Conservation (phyloP, 2,329 filamentous ascomycete species). For the Scedosporium minutisporum region DNA sequence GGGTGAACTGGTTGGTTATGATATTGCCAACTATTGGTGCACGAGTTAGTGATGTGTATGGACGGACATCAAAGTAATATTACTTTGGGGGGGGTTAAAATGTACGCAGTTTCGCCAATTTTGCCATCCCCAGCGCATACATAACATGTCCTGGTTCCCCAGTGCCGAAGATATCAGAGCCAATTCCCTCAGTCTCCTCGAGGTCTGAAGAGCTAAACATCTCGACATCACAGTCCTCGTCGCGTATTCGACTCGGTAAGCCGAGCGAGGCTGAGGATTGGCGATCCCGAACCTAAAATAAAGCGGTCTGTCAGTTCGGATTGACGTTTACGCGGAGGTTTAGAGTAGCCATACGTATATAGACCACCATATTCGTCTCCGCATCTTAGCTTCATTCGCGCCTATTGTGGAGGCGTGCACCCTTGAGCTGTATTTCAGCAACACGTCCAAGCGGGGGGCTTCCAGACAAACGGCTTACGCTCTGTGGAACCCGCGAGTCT, state of each 20-base stretch:
- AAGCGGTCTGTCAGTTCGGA: slow-evolving; percentile 14
- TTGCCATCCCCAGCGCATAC: slow-evolving; percentile 19
- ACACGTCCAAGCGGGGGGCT: too few relatives aligned
- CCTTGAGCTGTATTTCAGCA: neutral
- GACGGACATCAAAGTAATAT: neutral
- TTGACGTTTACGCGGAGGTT: neutral
- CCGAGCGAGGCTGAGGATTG: slow-evolving; percentile 35
- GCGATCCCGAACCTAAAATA: slow-evolving; percentile 34
- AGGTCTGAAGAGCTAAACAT: slow-evolving; percentile 13
- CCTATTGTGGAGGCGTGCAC: slow-evolving; percentile 1
- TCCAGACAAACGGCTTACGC: slow-evolving; percentile 12
- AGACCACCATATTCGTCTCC: slow-evolving; percentile 44
- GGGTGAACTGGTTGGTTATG: slow-evolving; percentile 12
- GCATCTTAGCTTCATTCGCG: slow-evolving; percentile 21
- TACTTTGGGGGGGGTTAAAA: neutral
- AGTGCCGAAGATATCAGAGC: slow-evolving; percentile 13
- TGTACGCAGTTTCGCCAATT: slow-evolving; percentile 12
- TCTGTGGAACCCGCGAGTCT: slow-evolving; percentile 36
- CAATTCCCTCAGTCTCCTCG: slow-evolving; percentile 5
- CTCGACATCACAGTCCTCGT: slow-evolving; percentile 37
- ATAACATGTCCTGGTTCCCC: slow-evolving; percentile 20
- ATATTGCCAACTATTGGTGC: slow-evolving; percentile 5
- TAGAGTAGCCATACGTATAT: neutral
- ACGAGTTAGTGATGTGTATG: neutral
- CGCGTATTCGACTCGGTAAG: slow-evolving; percentile 34